phyloP scores from a whole-genome alignment of 805 yeast species.

The Teunomyces barrocoloradensis region DNA sequence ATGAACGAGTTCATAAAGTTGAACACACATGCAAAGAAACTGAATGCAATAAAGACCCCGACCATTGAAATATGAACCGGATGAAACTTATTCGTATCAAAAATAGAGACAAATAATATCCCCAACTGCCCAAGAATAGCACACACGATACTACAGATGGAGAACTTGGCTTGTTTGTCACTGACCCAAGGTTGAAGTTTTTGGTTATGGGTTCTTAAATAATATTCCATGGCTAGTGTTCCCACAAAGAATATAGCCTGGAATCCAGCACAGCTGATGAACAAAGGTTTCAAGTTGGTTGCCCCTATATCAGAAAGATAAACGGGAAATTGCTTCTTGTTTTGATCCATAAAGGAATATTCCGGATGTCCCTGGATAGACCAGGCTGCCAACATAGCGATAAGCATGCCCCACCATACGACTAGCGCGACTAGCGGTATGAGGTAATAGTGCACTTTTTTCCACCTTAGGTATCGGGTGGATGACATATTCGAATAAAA shows the following conservation, averaged over 20 bases:
- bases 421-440: constrained; percentile 66
- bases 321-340: constrained; percentile 46
- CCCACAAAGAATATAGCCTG: constrained; percentile 75
- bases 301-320: constrained; percentile 89
- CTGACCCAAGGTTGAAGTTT: constrained; percentile 53
- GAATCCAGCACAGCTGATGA: constrained; percentile 71
- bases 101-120: constrained; percentile 68
- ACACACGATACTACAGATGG: constrained; percentile 40
- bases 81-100: constrained; percentile 59
- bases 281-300: constrained; percentile 77
- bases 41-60: constrained; percentile 64
- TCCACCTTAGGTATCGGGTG: constrained; percentile 18
- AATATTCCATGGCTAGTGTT: constrained; percentile 60
- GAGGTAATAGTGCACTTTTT: constrained; percentile 49
- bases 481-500: not conserved
- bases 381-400: constrained; percentile 78
- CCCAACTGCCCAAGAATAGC: constrained; percentile 68
- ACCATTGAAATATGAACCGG: constrained; percentile 69
- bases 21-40: constrained; percentile 49
- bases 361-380: constrained; percentile 74
- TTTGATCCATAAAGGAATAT: constrained; percentile 50
- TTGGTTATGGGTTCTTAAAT: constrained; percentile 48
- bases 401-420: constrained; percentile 91
- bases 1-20: constrained; percentile 37
- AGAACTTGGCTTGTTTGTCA: constrained; percentile 40